Evolutionary conservation across 331 rosid species (phyloP), one percentile per base, ranked within the genome.

Genomic region (Telfairia occidentalis): DNA sequence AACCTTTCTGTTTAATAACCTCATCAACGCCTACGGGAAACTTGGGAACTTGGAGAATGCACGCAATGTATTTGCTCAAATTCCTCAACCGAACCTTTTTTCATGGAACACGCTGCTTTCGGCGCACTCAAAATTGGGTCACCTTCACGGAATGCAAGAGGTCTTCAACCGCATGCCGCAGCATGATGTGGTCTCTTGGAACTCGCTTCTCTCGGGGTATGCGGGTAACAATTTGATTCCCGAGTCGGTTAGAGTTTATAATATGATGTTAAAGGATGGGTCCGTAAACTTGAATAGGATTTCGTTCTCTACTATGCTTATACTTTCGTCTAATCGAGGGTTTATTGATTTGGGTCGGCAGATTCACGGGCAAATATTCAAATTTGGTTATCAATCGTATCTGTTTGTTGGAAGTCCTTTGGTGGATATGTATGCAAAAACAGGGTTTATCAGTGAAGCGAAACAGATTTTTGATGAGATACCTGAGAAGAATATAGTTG

Each of bases 31-130:
- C 0, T 89, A 89, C 75, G 85, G 81, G 0, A 89, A 81, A 63
- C 73, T 88, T 19, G 83, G 86, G n/a, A 76, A 78, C 76, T 53
- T 85, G 13, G 32, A 3, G 1, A 79, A 88, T 79, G 97, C 96
- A 26, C 87, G 89, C 59, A 71, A 50, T 16, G 65, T 85, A 86
- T 92, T 89, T 80, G 94, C 82, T 60, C 50, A 84, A 82, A 84
- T 90, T 30, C 79, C 89, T 49, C 83, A 82, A 7, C 93, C 77
- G 24, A 92, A 76, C 32, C 67, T 82, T 26, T 88, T 82, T 78
- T 90, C 97, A 0, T 92, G 94, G 94, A 90, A 92, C 74, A 81
- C 85, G 64, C 63, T 89, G 64, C 87, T 92, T 29, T 86, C 94
- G 0, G 78, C 79, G 3, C 90, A 88, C 74, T 84, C 87, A 2